phyloP scores from a whole-genome alignment of 495 filamentous ascomycete genomes.

The Hypoxylon lienhwacheense region DNA sequence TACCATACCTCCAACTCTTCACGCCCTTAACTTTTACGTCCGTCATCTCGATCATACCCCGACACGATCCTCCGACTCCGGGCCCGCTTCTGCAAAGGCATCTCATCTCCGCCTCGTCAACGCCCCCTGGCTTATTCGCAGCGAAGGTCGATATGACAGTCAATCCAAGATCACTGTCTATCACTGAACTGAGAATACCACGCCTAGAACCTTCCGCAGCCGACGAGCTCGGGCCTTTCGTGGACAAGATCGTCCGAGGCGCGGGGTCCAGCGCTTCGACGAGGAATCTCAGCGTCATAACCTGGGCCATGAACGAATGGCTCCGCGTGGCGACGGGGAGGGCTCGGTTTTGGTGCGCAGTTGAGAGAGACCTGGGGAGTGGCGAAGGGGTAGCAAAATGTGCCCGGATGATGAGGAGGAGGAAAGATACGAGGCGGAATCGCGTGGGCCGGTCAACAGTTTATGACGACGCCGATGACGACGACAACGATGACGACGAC shows the following conservation, averaged over 20 bases:
- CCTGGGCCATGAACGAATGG: slow-evolving; percentile 60
- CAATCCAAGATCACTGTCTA: slow-evolving; percentile 44
- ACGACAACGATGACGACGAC: slow-evolving; percentile 23
- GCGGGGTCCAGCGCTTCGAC: slow-evolving; percentile 38
- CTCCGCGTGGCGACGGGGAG: slow-evolving; percentile 47
- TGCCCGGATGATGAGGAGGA: slow-evolving; percentile 26
- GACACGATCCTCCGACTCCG: slow-evolving; percentile 21
- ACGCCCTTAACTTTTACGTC: slow-evolving; percentile 57
- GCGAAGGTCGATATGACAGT: slow-evolving; percentile 52
- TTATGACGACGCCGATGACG: slow-evolving; percentile 27
- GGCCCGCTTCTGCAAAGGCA: slow-evolving; percentile 46
- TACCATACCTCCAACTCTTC: slow-evolving; percentile 61
- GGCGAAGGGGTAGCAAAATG: slow-evolving; percentile 34
- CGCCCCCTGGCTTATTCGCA: slow-evolving; percentile 47
- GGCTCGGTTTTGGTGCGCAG: slow-evolving; percentile 50
- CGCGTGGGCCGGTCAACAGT: slow-evolving; percentile 17
- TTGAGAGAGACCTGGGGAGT: slow-evolving; percentile 46
- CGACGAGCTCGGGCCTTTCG: slow-evolving; percentile 47
- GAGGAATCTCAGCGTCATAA: slow-evolving; percentile 50
- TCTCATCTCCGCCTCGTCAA: slow-evolving; percentile 42
- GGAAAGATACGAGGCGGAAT: slow-evolving; percentile 28
- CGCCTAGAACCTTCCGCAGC: slow-evolving; percentile 46
- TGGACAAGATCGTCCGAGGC: slow-evolving; percentile 34
- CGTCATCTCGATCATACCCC: slow-evolving; percentile 46
- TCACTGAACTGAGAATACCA: slow-evolving; percentile 46